phyloP scores from a whole-genome alignment of 352 stramenopile genomes.

The Globisporangium radiosum region DNA sequence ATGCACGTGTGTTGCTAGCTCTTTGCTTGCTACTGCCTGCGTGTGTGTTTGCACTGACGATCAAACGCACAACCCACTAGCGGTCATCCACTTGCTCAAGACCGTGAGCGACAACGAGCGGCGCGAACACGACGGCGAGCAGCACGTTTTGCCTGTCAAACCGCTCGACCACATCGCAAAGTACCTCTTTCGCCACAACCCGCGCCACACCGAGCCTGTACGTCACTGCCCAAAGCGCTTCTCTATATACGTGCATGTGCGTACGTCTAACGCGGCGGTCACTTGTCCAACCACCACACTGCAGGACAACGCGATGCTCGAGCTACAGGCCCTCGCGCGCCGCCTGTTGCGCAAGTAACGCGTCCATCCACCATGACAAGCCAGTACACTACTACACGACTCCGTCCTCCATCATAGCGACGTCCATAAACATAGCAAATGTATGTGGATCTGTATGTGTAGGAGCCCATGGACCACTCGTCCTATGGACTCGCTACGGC shows the following conservation, averaged over 20 bases:
- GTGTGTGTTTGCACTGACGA: too few species aligned
- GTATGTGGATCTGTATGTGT: too few species aligned
- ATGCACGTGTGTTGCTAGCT: neutral
- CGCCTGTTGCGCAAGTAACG: slow-evolving; percentile 32
- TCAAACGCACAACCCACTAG: slow-evolving; percentile 13
- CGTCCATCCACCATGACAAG: too few species aligned
- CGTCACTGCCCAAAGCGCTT: neutral
- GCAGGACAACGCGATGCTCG: slow-evolving; percentile 23
- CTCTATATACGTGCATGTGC: neutral
- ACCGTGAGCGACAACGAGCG: slow-evolving; percentile 33
- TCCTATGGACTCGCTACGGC: slow-evolving; percentile 14
- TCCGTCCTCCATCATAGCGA: too few species aligned
- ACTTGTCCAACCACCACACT: neutral
- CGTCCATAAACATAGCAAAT: too few species aligned
- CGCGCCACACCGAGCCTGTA: slow-evolving; percentile 42
- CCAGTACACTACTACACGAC: too few species aligned
- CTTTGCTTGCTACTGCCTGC: too few species aligned
- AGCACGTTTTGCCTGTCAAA: slow-evolving; percentile 29
- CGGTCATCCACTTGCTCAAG: slow-evolving; percentile 48
- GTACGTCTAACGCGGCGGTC: too few species aligned
- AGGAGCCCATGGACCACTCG: too few species aligned
- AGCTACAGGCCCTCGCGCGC: slow-evolving; percentile 28
- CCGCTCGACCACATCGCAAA: slow-evolving; percentile 61
- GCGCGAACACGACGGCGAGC: slow-evolving; percentile 30
- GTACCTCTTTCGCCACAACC: slow-evolving; percentile 63